These are phyloP conservation scores for Syzygium grande DNA, from an alignment of 345 rosid species.

Conservation along the genomic window DNA sequence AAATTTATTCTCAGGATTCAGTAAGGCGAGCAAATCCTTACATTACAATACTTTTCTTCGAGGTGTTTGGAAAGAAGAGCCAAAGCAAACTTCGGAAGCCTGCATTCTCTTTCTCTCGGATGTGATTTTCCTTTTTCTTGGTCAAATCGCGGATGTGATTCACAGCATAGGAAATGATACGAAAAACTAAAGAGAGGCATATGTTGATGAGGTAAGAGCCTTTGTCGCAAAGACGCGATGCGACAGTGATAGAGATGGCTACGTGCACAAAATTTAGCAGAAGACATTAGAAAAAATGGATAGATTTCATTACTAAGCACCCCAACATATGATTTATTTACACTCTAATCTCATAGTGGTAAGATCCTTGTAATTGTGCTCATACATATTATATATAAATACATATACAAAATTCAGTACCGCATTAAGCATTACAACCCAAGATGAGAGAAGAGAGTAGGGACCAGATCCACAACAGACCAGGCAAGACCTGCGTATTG, in stretches of 20 bases:
- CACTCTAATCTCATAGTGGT: neutral
- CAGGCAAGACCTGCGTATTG: conserved; percentile 96
- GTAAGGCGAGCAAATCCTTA: neutral
- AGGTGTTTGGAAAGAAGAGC: neutral
- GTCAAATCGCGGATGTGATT: neutral
- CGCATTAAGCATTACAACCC: conserved; percentile 24
- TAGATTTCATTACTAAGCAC: neutral
- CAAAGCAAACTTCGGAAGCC: neutral
- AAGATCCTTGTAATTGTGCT: neutral
- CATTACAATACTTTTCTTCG: neutral
- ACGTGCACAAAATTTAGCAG: neutral
- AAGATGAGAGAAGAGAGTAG: conserved; percentile 50
- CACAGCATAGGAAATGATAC: neutral
- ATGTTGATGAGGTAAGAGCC: neutral
- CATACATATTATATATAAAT: neutral
- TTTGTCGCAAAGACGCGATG: neutral
- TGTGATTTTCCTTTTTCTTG: too few relatives aligned
- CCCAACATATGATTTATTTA: neutral
- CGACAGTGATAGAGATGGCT: neutral
- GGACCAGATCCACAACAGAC: conserved; percentile 93
- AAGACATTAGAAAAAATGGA: neutral
- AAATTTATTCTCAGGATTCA: neutral
- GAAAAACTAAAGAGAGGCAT: neutral
- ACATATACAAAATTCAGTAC: neutral
- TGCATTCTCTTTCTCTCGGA: neutral